Conservation (phyloP, 352 stramenopile genomes). For the Phytophthora capsici region DNA sequence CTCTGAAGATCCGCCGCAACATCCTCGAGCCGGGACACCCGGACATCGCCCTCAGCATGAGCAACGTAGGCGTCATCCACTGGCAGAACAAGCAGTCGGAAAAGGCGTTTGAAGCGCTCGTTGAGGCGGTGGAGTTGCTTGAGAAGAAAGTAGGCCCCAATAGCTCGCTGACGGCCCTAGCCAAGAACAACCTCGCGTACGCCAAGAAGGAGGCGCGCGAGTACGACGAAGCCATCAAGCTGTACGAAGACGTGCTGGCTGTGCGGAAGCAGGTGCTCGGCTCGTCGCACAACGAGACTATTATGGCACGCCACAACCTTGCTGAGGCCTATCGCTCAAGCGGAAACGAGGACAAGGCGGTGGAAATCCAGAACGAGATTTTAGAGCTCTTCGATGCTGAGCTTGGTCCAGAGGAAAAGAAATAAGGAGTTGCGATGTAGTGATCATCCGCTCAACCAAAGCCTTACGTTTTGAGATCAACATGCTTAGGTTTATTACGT, state of each 20-base stretch:
- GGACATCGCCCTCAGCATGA: conserved; percentile 84
- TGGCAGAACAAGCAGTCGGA: conserved; percentile 84
- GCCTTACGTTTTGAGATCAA: conserved; percentile 20
- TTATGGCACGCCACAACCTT: conserved; percentile 85
- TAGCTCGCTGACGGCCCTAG: conserved; percentile 73
- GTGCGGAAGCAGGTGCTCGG: conserved; percentile 72
- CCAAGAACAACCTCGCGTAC: conserved; percentile 86
- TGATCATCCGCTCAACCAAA: background rate
- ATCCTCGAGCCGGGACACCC: conserved; percentile 79
- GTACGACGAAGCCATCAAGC: conserved; percentile 68
- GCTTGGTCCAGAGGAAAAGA: conserved; percentile 32
- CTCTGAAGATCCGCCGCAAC: conserved; percentile 70
- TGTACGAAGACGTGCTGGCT: conserved; percentile 74
- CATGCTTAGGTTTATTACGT: conserved; percentile 29
- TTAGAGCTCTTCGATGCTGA: conserved; percentile 75
- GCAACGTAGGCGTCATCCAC: conserved; percentile 82
- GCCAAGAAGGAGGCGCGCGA: conserved; percentile 78
- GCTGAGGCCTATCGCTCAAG: conserved; percentile 78
- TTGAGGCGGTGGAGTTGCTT: conserved; percentile 64
- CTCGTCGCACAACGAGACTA: conserved; percentile 75
- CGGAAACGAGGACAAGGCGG: conserved; percentile 79
- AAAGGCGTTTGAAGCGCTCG: conserved; percentile 67
- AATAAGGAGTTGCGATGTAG: conserved; percentile 18
- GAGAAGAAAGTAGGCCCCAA: conserved; percentile 62
- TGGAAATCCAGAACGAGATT: conserved; percentile 84